Percentiles rank a stretch among this genome's conserved stretches.
Conservation (phyloP, 164 flowering plant genomes). For the Macadamia integrifolia region DNA sequence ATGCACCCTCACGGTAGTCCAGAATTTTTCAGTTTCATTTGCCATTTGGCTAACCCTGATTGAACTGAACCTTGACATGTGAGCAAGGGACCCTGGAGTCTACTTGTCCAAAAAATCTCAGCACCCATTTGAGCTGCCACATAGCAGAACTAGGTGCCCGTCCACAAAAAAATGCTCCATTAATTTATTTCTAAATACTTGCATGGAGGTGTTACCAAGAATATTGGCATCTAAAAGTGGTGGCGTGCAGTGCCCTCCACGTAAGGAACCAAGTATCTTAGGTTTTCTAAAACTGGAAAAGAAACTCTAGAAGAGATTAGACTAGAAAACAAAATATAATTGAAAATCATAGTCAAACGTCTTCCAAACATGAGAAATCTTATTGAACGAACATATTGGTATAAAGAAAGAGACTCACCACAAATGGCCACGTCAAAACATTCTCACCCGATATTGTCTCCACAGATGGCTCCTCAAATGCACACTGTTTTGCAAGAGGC, state of each 20-base stretch:
- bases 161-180: too few relatives aligned
- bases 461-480: conserved; percentile 95
- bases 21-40: too few relatives aligned
- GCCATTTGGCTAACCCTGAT: too few relatives aligned
- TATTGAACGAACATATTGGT: not conserved
- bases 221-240: not conserved
- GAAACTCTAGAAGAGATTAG: not conserved
- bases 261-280: not conserved
- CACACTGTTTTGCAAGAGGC: conserved; percentile 96
- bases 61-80: too few relatives aligned
- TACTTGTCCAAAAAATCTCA: too few relatives aligned
- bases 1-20: too few relatives aligned
- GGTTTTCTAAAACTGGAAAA: not conserved
- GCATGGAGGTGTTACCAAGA: not conserved
- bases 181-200: not conserved
- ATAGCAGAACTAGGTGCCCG: too few relatives aligned
- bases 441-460: conserved; percentile 91
- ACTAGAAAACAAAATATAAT: not conserved
- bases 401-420: conserved; percentile 48
- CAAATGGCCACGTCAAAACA: conserved; percentile 94
- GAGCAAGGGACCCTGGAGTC: too few relatives aligned
- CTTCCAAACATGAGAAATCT: not conserved
- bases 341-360: not conserved
- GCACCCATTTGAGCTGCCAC: too few relatives aligned
- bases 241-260: not conserved